Conservation (phyloP, 2,329 filamentous ascomycete genomes). For the Alternaria ventricosa region DNA sequence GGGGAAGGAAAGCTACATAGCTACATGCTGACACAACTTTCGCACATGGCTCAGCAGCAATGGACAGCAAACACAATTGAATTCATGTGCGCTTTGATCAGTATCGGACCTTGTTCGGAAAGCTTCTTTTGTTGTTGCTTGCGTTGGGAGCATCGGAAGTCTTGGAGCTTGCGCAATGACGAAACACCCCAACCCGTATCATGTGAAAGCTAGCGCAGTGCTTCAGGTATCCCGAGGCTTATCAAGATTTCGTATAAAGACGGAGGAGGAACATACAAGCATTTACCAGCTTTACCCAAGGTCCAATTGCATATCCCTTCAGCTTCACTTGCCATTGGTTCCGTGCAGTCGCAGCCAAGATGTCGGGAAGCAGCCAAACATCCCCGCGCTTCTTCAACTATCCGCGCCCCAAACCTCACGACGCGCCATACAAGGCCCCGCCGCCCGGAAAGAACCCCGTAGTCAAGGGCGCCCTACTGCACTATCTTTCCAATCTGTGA, state of each 20-base stretch:
- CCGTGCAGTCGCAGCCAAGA: slow-evolving; percentile 18
- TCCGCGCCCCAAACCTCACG: slow-evolving; percentile 38
- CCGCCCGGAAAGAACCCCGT: slow-evolving; percentile 67
- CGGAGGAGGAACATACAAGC: background rate
- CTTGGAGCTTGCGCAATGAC: background rate
- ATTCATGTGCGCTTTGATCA: background rate
- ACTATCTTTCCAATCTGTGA: slow-evolving; percentile 68
- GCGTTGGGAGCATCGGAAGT: background rate
- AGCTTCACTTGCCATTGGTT: background rate
- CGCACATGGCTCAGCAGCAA: background rate
- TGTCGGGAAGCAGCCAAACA: slow-evolving; percentile 26
- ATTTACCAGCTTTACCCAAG: background rate
- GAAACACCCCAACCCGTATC: background rate
- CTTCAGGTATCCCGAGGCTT: slow-evolving; percentile 3
- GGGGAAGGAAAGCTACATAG: background rate
- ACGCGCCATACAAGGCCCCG: slow-evolving; percentile 44
- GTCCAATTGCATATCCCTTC: background rate
- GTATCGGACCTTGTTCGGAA: background rate
- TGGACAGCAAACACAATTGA: background rate
- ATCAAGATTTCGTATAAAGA: background rate
- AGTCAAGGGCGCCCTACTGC: slow-evolving; percentile 69
- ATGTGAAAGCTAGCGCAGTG: slow-evolving; percentile 1
- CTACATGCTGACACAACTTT: background rate
- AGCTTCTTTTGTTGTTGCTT: background rate
- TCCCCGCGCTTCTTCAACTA: slow-evolving; percentile 44